These are phyloP conservation scores for Tylopilus sp. DNA, from an alignment of 768 basidiomycete species.

Conservation along the genomic window DNA sequence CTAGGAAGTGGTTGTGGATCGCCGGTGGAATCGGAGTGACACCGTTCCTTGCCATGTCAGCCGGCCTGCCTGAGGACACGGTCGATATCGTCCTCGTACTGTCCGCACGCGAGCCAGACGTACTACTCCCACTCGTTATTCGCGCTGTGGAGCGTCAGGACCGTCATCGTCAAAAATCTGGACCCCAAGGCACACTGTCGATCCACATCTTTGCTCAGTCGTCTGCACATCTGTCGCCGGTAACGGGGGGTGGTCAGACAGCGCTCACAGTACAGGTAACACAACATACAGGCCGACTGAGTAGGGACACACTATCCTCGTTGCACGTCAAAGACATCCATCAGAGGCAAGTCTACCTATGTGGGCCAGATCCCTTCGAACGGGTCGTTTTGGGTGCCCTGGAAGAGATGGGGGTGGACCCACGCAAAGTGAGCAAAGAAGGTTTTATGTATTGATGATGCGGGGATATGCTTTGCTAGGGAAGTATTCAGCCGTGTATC, in stretches of 20 bases:
- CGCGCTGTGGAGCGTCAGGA: conserved; percentile 1
- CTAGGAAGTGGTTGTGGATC: conserved; percentile 45
- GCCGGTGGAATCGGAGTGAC: conserved; percentile 67
- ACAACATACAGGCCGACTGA: conserved; percentile 21
- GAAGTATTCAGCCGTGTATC: too few species aligned
- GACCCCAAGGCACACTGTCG: conserved; percentile 15
- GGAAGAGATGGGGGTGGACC: conserved; percentile 34
- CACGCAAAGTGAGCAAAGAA: conserved; percentile 34
- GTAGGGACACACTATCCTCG: neutral
- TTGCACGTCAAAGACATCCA: conserved; percentile 10
- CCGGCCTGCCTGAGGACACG: neutral
- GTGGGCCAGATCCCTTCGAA: conserved; percentile 50
- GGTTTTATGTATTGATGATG: conserved; percentile 42
- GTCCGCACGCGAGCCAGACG: conserved; percentile 53
- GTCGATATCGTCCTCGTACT: conserved; percentile 45
- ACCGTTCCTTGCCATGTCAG: conserved; percentile 59
- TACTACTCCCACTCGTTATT: conserved; percentile 41
- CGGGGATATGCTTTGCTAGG: neutral
- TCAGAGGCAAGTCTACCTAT: conserved; percentile 41
- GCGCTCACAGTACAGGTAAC: conserved; percentile 11
- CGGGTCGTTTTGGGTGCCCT: conserved; percentile 34
- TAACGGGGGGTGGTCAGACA: conserved; percentile 9
- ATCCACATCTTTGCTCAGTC: conserved; percentile 40
- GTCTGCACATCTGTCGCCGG: neutral
- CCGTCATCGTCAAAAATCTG: neutral